These are phyloP conservation scores for Arabidopsis thaliana DNA, from an alignment of 345 rosid genomes.

Conservation along the genomic window DNA sequence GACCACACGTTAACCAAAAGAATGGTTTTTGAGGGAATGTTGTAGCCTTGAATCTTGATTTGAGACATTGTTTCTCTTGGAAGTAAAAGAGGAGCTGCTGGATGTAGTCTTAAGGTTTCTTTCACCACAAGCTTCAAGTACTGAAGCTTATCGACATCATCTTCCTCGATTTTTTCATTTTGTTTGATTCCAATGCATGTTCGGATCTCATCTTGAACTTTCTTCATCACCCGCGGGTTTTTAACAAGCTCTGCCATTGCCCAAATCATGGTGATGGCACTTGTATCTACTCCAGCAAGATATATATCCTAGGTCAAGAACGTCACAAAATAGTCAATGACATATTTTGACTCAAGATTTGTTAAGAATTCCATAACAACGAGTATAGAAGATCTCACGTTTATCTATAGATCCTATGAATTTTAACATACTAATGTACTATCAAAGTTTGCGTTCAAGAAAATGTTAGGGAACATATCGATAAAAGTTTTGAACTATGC, in stretches of 20 bases:
- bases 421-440: too few species aligned
- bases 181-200: constrained; percentile 39
- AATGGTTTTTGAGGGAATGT: constrained; percentile 23
- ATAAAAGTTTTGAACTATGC: background rate
- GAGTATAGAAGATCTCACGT: too few species aligned
- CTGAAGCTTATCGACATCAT: constrained; percentile 48
- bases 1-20: constrained; percentile 26
- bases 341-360: background rate
- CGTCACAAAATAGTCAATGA: background rate
- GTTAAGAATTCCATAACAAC: background rate
- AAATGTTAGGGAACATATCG: background rate
- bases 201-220: constrained; percentile 30
- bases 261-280: constrained; percentile 39
- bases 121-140: constrained; percentile 60
- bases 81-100: constrained; percentile 54
- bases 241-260: constrained; percentile 29
- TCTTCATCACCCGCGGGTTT: constrained; percentile 33
- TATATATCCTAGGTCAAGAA: constrained; percentile 29
- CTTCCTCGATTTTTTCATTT: constrained; percentile 41
- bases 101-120: constrained; percentile 44
- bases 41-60: constrained; percentile 31
- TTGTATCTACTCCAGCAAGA: constrained; percentile 35
- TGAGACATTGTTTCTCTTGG: constrained; percentile 60
- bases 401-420: background rate
- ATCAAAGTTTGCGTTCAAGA: too few species aligned